A percentile compares a stretch with the other conserved stretches of the same genome.
Conservation (phyloP, 306 rosid species). For the Betula pendula region DNA sequence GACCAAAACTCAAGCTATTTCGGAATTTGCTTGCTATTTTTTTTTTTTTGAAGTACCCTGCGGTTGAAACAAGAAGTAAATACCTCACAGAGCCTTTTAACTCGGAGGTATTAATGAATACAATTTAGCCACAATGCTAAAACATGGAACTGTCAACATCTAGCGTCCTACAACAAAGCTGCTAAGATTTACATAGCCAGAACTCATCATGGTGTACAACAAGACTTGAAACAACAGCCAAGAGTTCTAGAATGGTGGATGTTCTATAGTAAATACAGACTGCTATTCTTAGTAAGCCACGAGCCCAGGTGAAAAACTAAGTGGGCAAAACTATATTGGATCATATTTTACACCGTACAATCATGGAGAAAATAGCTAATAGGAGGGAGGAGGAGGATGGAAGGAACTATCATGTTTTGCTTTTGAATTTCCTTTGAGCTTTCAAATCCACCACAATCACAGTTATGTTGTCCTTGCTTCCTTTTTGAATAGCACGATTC, state of each 20-base stretch:
- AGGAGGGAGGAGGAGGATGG: slow-evolving; percentile 4
- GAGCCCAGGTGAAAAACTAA: slow-evolving; percentile 68
- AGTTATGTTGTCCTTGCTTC: slow-evolving; percentile 85
- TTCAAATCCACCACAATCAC: slow-evolving; percentile 83
- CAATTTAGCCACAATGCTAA: slow-evolving; percentile 45
- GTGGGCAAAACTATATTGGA: slow-evolving; percentile 55
- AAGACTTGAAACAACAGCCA: slow-evolving; percentile 39
- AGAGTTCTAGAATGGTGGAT: slow-evolving; percentile 42
- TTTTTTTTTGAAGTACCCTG: slow-evolving; percentile 29
- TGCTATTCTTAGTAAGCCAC: no score
- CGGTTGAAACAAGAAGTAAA: slow-evolving; percentile 39
- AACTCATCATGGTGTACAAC: slow-evolving; percentile 33
- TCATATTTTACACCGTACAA: slow-evolving; percentile 42
- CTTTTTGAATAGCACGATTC: slow-evolving; percentile 77
- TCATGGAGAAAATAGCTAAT: slow-evolving; percentile 18
- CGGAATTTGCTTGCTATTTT: slow-evolving; percentile 30
- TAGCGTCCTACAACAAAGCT: slow-evolving; percentile 37
- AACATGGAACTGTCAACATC: slow-evolving; percentile 32
- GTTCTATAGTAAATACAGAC: slow-evolving; percentile 48
- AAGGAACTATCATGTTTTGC: slow-evolving; percentile 52
- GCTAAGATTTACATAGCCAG: slow-evolving; percentile 66
- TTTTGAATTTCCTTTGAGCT: slow-evolving; percentile 84
- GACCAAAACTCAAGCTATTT: slow-evolving; percentile 29
- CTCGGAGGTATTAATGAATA: slow-evolving; percentile 67
- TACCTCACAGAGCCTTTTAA: slow-evolving; percentile 60